Percentiles rank a stretch among this genome's conserved stretches.
phyloP scores from a whole-genome alignment of 2,329 filamentous ascomycete species.

The Hymenotorrendiella dingleyae region DNA sequence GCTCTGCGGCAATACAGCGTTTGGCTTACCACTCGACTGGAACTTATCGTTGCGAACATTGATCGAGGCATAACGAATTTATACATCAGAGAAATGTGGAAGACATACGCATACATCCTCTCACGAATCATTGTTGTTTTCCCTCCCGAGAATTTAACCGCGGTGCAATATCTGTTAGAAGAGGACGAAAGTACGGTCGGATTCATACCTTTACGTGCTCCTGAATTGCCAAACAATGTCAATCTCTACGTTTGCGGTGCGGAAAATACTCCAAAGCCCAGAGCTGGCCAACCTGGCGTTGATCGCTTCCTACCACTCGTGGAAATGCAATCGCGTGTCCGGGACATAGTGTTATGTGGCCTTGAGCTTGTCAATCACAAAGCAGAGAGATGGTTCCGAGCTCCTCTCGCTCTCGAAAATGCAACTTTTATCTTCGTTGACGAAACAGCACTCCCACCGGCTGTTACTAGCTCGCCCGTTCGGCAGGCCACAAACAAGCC shows the following conservation, averaged over 20 bases:
- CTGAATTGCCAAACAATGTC: constrained; percentile 41
- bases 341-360: constrained; percentile 57
- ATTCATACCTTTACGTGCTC: constrained; percentile 52
- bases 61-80: constrained; percentile 49
- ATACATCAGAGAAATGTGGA: constrained; percentile 58
- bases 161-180: constrained; percentile 57
- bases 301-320: constrained; percentile 50
- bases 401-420: constrained; percentile 34
- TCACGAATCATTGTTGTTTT: constrained; percentile 55
- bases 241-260: constrained; percentile 41
- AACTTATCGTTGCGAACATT: constrained; percentile 46
- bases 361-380: constrained; percentile 49
- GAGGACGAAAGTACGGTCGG: constrained; percentile 63
- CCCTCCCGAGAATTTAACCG: constrained; percentile 47
- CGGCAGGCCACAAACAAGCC: constrained; percentile 29
- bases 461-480: constrained; percentile 15
- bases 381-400: constrained; percentile 33
- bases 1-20: constrained; percentile 61
- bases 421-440: constrained; percentile 46
- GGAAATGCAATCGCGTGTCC: constrained; percentile 62
- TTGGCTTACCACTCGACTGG: constrained; percentile 55
- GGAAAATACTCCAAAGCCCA: constrained; percentile 39
- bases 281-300: constrained; percentile 39
- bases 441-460: constrained; percentile 43
- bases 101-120: constrained; percentile 56